Conservation (phyloP, 2,329 filamentous ascomycete genomes). For the Sarocladium kiliense region DNA sequence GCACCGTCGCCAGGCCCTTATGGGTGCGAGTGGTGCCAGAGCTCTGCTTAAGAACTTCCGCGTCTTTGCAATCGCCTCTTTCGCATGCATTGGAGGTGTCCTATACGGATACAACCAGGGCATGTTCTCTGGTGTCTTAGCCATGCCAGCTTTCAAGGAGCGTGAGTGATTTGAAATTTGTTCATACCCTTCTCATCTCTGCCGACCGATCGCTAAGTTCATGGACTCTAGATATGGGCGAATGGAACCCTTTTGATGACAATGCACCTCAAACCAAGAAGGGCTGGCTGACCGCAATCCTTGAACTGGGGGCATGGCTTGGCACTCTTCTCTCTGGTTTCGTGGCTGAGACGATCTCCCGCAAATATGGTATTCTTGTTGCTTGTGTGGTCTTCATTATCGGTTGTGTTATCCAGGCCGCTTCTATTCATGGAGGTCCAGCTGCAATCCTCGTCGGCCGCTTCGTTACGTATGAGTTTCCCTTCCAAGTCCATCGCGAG, state of each 20-base stretch:
- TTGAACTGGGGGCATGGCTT: conserved; percentile 75
- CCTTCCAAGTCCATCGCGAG: neutral
- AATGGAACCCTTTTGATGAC: conserved; percentile 40
- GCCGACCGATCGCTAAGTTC: too few relatives aligned
- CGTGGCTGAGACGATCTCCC: conserved; percentile 62
- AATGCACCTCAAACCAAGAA: conserved; percentile 47
- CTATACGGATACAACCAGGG: conserved; percentile 72
- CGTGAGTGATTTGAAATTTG: conserved; percentile 37
- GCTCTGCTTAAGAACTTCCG: conserved; percentile 55
- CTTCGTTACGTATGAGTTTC: conserved; percentile 54
- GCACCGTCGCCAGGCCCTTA: conserved; percentile 45
- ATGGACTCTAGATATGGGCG: conserved; percentile 56
- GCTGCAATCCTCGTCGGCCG: conserved; percentile 63
- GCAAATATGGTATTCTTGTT: conserved; percentile 65
- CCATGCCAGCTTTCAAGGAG: conserved; percentile 48
- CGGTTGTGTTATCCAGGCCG: conserved; percentile 64
- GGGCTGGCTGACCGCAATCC: conserved; percentile 60
- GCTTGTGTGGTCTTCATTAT: conserved; percentile 63
- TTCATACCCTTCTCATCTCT: too few relatives aligned
- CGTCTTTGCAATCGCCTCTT: conserved; percentile 55
- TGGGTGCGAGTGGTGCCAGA: conserved; percentile 45
- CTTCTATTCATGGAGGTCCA: conserved; percentile 50
- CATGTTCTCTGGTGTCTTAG: conserved; percentile 52
- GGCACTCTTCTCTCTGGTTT: conserved; percentile 66
- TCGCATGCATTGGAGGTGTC: conserved; percentile 58